A percentile compares a stretch with the other conserved stretches of the same genome.
phyloP scores from a whole-genome alignment of 2,329 filamentous ascomycete genomes.

The Reticulascus tulasneorum region DNA sequence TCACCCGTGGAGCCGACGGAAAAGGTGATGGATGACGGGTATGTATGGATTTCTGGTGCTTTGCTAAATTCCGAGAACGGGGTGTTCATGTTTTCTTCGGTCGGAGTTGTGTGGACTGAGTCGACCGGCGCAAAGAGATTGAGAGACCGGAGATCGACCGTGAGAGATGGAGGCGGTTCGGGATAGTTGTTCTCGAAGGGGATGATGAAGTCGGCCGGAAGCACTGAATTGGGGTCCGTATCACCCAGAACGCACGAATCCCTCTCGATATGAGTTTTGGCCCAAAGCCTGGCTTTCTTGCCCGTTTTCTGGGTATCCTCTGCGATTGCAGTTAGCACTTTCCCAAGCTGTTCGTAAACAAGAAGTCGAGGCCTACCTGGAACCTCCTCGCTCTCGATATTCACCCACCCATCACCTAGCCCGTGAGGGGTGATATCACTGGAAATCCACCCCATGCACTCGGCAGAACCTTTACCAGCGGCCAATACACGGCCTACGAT shows the following conservation, averaged over 20 bases:
- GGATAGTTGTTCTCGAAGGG: constrained; percentile 53
- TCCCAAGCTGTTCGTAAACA: background rate
- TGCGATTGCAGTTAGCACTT: constrained; percentile 19
- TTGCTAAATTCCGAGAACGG: constrained; percentile 31
- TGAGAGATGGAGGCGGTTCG: constrained; percentile 42
- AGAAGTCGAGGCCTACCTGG: constrained; percentile 34
- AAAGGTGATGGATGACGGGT: constrained; percentile 38
- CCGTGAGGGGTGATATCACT: constrained; percentile 53
- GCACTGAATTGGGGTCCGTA: constrained; percentile 47
- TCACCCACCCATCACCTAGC: constrained; percentile 53
- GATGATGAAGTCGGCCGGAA: constrained; percentile 60
- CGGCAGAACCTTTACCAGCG: constrained; percentile 56
- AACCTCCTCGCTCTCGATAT: constrained; percentile 52
- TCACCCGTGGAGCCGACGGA: constrained; percentile 34
- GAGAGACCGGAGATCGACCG: constrained; percentile 46
- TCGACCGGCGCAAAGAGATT: constrained; percentile 42
- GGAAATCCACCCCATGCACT: constrained; percentile 67
- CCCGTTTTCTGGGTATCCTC: constrained; percentile 47
- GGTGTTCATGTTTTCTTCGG: constrained; percentile 34
- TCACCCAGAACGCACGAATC: constrained; percentile 59
- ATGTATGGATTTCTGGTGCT: constrained; percentile 28
- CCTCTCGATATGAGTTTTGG: constrained; percentile 54
- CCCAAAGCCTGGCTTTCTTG: constrained; percentile 57
- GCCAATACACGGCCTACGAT: constrained; percentile 62
- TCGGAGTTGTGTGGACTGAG: constrained; percentile 41